Evolutionary conservation across 345 rosid species (phyloP).

Genomic region (Camelina hispida): DNA sequence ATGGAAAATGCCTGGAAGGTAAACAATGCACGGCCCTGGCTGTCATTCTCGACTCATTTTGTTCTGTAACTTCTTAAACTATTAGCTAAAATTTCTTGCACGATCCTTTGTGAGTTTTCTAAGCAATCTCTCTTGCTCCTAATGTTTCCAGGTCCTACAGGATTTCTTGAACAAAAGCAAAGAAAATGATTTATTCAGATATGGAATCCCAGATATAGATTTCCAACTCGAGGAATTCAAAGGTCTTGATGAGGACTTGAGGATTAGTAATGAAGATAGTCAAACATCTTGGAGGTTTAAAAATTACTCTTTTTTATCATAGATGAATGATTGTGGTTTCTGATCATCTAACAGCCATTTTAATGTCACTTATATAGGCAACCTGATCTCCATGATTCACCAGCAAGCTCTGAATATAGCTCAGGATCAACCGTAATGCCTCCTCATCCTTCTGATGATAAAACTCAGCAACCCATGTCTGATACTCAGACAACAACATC

Average conservation of each 20-base stretch:
- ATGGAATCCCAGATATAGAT: slow-evolving; percentile 60
- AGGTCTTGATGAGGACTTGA: slow-evolving; percentile 69
- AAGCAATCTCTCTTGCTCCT: slow-evolving; percentile 24
- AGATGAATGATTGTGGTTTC: slow-evolving; percentile 10
- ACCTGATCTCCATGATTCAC: slow-evolving; percentile 82
- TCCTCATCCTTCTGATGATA: slow-evolving; percentile 49
- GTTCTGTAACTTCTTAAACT: not conserved
- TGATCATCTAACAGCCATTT: slow-evolving; percentile 17
- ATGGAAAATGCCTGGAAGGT: slow-evolving; percentile 99
- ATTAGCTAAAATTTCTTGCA: not conserved
- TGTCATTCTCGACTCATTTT: slow-evolving; percentile 6
- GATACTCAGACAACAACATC: slow-evolving; percentile 49
- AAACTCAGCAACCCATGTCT: slow-evolving; percentile 51
- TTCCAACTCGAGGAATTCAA: slow-evolving; percentile 74
- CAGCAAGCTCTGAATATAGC: slow-evolving; percentile 88
- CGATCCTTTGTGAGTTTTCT: slow-evolving; percentile 5
- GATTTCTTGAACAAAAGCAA: slow-evolving; percentile 73
- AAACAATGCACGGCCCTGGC: not conserved
- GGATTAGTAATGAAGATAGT: slow-evolving; percentile 64
- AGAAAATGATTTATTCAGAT: slow-evolving; percentile 60
- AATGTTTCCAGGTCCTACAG: slow-evolving; percentile 66
- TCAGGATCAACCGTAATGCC: slow-evolving; percentile 75
- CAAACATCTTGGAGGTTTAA: slow-evolving; percentile 75
- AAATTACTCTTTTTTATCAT: not conserved
- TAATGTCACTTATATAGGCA: slow-evolving; percentile 56